Evolutionary conservation across 2,329 filamentous ascomycete genomes (phyloP), one percentile per base, ranked within the genome.

Genomic region (Calonectria montana): DNA sequence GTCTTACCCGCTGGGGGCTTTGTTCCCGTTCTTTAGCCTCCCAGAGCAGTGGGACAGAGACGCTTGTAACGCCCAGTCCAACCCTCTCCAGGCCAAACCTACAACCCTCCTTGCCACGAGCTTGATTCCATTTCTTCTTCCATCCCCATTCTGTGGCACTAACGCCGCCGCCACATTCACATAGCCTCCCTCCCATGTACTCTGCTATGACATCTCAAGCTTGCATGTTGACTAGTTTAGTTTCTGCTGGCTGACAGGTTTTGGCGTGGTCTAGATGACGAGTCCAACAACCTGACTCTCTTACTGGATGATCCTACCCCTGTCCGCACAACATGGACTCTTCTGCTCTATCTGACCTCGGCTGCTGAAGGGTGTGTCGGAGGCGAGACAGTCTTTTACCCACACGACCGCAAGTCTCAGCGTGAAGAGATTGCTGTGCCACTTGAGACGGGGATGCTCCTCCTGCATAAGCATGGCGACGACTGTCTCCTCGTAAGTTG

Each of bases 331-430:
- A 98, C 95, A 0, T 98, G 96, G 95, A 98, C 96, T 0, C 86
- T 98, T 6, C 88, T 98, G 0, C 89, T 98, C 41, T 98, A 98
- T 80, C 88, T 98, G 67, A 97, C 94, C 1, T 94, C 93, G 1
- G 87, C 91, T 2, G 84, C 89, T 1, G 94, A 94, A 8, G 94
- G 93, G 4, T 97, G 95, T 78, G 82, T 90, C 25, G 96, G 96
- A 25, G 96, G 96, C 37, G 94, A 98, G 83, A 98, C 96, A 0
- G 94, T 97, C 37, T 98, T 98, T 83, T 97, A 97, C 81, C 94
- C 94, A 0, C 91, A 94, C 74, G 89, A 91, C 77, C 85, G 88
- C 50, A 85, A 86, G 72, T 83, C 87, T 3, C 80, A 87, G 21
- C 87, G 88, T 21, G 90, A 94, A 76, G 94, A 93, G 21, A 89